Base-by-base conservation (phyloP, 225 moss, liverwort and hornwort species). In the Sphagnum contortum region DNA sequence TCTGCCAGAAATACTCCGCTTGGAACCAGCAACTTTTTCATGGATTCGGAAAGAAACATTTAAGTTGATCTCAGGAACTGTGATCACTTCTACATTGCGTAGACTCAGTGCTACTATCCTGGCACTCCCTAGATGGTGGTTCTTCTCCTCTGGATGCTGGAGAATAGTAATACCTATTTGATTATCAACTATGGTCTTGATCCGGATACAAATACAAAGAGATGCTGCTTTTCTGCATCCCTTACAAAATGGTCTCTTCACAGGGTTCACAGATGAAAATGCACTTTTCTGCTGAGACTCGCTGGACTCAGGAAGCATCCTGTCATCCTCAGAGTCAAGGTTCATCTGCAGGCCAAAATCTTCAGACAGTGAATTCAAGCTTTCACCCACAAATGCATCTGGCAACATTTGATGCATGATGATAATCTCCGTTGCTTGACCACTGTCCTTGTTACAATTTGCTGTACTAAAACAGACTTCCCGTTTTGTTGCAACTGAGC, bases 91-190 rank as follows among this genome's bases (percentile, higher is more conserved):
- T 2, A 92, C 75, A 12, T 92, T 92, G 13, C 76, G 80, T 45
- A 95, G 73, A 56, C 83, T 84, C 50, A 95, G 70, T 9, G 81
- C 76, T 5, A 90, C 95, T 45, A 95, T 95, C 45, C 95, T 80
- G 12, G 92, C 95, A 59, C 83, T 82, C 49, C 95, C 95, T 62
- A 95, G 73, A 69, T 88, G 89, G 61, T 95, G 95, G 48, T 83
- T 86, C 75, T 79, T 88, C 70, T 95, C 95, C 49, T 86, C 75
- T 3, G 92, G 89, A 72, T 95, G 92, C 54, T 95, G 95, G 9
- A 95, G 74, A 8, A 95, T 95, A 61, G 86, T 83, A 7, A 95
- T 72, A 45, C 79, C 80, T 3, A 91, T 81, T 50, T 66, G 80
- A 70, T 95, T 95, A 6, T 95, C 70, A 2, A 95, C 92, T 3